Evolutionary conservation across 441 rosid genomes (phyloP).

Genomic region (Daphne laureola): DNA sequence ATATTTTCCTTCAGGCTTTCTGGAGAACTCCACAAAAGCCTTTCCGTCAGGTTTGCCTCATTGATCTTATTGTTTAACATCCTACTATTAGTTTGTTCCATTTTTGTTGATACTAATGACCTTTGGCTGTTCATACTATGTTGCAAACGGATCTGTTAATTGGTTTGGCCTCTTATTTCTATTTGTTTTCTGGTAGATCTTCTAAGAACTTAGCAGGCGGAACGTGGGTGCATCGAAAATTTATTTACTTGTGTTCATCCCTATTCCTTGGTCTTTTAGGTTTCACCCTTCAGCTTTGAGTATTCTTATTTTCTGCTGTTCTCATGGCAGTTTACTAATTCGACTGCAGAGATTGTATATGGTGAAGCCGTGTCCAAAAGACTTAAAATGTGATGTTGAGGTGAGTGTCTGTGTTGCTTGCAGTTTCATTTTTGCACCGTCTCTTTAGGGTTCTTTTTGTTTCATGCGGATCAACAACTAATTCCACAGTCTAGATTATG

Average conservation of each 20-base stretch:
- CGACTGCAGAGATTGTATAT: conserved; percentile 67
- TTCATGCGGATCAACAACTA: no score
- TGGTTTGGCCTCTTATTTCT: no score
- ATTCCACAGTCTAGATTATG: no score
- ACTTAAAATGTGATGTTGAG: conserved; percentile 91
- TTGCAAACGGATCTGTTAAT: no score
- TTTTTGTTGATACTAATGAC: no score
- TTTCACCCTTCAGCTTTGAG: not conserved
- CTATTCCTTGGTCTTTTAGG: not conserved
- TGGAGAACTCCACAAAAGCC: conserved; percentile 96
- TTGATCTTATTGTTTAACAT: not conserved
- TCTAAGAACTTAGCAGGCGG: not conserved
- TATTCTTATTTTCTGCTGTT: conserved; percentile 8
- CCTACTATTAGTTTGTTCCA: no score
- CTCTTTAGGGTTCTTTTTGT: no score
- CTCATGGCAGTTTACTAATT: conserved; percentile 14
- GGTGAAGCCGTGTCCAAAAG: conserved; percentile 95
- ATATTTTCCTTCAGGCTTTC: conserved; percentile 50
- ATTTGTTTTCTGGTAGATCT: not conserved
- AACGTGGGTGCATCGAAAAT: not conserved
- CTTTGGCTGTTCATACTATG: no score
- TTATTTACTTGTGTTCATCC: not conserved
- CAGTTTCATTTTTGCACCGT: not conserved
- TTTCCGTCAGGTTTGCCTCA: conserved; percentile 63
- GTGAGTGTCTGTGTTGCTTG: conserved; percentile 30